phyloP scores from a whole-genome alignment of 2,329 filamentous ascomycete genomes.

The Cryphonectria carpinicola region DNA sequence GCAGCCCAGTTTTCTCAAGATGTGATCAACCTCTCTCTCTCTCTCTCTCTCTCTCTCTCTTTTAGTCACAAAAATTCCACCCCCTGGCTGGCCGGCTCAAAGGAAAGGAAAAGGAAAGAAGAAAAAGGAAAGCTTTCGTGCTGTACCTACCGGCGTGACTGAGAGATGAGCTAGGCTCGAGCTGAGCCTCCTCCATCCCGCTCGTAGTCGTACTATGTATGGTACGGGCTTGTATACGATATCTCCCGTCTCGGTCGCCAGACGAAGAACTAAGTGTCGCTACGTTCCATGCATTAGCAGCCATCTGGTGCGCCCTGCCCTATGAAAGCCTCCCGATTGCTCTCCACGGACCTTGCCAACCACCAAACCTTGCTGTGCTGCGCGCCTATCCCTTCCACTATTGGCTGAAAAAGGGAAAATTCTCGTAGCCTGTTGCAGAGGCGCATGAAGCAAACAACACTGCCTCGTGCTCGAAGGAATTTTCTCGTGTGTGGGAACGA shows the following conservation, averaged over 20 bases:
- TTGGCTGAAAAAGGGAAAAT: neutral
- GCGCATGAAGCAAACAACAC: neutral
- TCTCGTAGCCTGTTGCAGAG: neutral
- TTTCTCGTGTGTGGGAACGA: neutral
- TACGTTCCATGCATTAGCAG: constrained; percentile 27
- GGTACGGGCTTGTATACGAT: constrained; percentile 6
- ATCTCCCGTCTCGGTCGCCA: neutral
- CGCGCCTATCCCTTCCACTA: neutral
- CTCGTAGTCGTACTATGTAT: neutral
- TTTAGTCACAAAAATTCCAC: neutral
- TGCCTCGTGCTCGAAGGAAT: neutral
- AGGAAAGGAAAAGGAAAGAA: too few species aligned
- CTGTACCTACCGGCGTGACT: constrained; percentile 1
- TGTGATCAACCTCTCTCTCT: neutral
- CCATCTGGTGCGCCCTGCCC: constrained; percentile 3
- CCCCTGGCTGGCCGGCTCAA: neutral
- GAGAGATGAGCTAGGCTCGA: neutral
- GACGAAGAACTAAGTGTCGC: constrained; percentile 11
- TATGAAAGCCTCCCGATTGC: neutral
- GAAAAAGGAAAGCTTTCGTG: neutral
- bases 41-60: neutral
- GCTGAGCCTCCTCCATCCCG: constrained; percentile 4
- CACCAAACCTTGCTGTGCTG: neutral
- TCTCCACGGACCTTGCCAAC: constrained; percentile 6
- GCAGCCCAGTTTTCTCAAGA: neutral